phyloP scores from a whole-genome alignment of 495 filamentous ascomycete species.

The Pyrenopolyporus hunteri region DNA sequence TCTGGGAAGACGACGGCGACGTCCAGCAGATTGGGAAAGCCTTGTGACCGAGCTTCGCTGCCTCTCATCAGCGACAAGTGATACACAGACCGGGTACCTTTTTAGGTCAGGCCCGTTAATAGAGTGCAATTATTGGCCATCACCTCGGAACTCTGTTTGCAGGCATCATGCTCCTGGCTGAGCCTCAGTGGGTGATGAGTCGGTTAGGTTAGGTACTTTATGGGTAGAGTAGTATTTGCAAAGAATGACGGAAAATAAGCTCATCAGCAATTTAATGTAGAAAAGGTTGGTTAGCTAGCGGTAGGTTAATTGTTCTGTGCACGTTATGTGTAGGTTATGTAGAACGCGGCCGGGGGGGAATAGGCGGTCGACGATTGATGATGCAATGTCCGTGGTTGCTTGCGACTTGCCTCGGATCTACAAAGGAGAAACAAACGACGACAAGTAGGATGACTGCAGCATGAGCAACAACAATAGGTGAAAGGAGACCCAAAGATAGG shows the following conservation, averaged over 20 bases:
- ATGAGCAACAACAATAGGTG: slow-evolving; percentile 4
- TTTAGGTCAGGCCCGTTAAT: slow-evolving; percentile 13
- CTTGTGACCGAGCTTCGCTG: slow-evolving; percentile 17
- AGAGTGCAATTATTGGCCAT: slow-evolving; percentile 1
- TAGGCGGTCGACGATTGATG: slow-evolving; percentile 27
- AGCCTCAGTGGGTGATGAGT: slow-evolving; percentile 6
- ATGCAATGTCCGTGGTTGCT: slow-evolving; percentile 34
- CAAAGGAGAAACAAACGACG: slow-evolving; percentile 8
- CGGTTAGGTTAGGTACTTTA: no score
- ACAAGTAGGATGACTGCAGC: no score
- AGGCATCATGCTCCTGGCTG: slow-evolving; percentile 15
- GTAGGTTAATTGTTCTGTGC: slow-evolving; percentile 1
- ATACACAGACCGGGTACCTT: slow-evolving; percentile 3
- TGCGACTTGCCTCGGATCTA: slow-evolving; percentile 26
- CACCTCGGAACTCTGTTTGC: slow-evolving; percentile 28
- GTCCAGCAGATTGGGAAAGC: slow-evolving; percentile 23
- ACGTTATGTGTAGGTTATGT: no score
- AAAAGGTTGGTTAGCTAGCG: neutral
- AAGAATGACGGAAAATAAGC: slow-evolving; percentile 34
- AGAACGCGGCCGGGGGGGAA: slow-evolving; percentile 3
- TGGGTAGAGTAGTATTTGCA: slow-evolving; percentile 9
- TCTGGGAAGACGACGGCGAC: no score
- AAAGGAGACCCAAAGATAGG: neutral
- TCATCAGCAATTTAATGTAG: slow-evolving; percentile 15
- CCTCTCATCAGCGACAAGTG: slow-evolving; percentile 3